Evolutionary conservation across 2,329 filamentous ascomycete genomes (phyloP).

Genomic region (Sordariomycetes sp.): DNA sequence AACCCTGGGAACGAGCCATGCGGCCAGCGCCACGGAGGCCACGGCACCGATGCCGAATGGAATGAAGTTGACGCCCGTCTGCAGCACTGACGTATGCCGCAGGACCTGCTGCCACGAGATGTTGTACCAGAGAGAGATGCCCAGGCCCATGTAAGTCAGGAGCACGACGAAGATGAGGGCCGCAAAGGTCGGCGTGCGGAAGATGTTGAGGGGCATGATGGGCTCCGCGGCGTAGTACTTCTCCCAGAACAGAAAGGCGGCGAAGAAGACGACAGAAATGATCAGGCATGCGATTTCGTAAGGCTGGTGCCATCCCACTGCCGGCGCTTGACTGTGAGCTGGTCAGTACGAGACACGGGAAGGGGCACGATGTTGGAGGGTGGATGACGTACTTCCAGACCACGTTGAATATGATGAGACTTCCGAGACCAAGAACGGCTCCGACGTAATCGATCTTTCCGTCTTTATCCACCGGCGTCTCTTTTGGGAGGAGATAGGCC

Average conservation of each 20-base stretch:
- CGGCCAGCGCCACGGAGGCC: constrained; percentile 27
- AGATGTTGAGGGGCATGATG: constrained; percentile 36
- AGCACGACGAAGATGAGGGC: constrained; percentile 32
- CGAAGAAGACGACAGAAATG: constrained; percentile 18
- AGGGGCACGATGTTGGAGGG: not conserved
- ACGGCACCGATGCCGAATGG: constrained; percentile 30
- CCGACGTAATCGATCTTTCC: constrained; percentile 25
- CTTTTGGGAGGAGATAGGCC: constrained; percentile 6
- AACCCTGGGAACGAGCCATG: constrained; percentile 35
- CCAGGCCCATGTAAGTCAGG: constrained; percentile 36
- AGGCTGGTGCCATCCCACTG: constrained; percentile 31
- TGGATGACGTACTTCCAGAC: constrained; percentile 34
- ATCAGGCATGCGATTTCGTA: constrained; percentile 30
- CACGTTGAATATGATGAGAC: constrained; percentile 39
- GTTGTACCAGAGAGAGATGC: constrained; percentile 39
- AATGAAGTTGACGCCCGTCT: constrained; percentile 23
- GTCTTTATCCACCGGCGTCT: constrained; percentile 12
- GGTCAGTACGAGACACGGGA: constrained; percentile 11
- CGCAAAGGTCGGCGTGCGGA: constrained; percentile 31
- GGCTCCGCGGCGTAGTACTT: constrained; percentile 24
- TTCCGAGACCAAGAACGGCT: constrained; percentile 23
- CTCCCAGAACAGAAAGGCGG: constrained; percentile 31
- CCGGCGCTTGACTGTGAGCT: constrained; percentile 25
- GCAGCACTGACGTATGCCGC: constrained; percentile 27
- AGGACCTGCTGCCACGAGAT: constrained; percentile 32